phyloP scores from a whole-genome alignment of 139 green algal genomes.

The Haematococcus lacustris region DNA sequence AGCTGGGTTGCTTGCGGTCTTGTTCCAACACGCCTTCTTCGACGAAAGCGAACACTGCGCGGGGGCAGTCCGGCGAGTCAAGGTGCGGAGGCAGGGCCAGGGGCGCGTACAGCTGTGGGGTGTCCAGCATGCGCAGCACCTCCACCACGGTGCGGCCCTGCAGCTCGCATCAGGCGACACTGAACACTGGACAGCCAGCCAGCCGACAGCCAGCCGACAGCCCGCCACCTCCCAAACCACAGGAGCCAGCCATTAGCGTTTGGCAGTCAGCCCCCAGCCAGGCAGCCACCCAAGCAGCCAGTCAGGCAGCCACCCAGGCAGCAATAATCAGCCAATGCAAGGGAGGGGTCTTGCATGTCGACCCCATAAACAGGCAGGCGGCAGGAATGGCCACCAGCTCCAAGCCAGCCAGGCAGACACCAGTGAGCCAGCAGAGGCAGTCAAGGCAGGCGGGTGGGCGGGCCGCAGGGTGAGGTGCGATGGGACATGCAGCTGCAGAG shows the following conservation, averaged over 20 bases:
- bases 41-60: slow-evolving; percentile 7
- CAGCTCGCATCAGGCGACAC: neutral
- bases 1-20: too few relatives aligned
- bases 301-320: neutral
- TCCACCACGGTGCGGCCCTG: slow-evolving; percentile 3
- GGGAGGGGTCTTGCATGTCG: neutral
- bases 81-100: slow-evolving; percentile 1
- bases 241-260: neutral
- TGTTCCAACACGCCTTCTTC: neutral
- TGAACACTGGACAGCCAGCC: too few relatives aligned
- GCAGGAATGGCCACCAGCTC: too few relatives aligned
- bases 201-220: too few relatives aligned
- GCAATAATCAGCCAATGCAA: neutral
- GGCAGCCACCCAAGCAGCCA: neutral
- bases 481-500: too few relatives aligned
- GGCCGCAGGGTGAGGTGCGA: too few relatives aligned
- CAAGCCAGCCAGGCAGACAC: too few relatives aligned
- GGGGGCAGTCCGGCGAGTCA: neutral
- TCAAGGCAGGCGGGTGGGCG: too few relatives aligned
- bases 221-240: neutral
- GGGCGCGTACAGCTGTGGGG: slow-evolving; percentile 4
- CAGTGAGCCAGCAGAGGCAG: too few relatives aligned
- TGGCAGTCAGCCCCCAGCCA: neutral
- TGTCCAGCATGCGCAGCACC: slow-evolving; percentile 1
- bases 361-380: neutral